Evolutionary conservation across 129 eudicot species (phyloP).

Genomic region (Flaveria bidentis): DNA sequence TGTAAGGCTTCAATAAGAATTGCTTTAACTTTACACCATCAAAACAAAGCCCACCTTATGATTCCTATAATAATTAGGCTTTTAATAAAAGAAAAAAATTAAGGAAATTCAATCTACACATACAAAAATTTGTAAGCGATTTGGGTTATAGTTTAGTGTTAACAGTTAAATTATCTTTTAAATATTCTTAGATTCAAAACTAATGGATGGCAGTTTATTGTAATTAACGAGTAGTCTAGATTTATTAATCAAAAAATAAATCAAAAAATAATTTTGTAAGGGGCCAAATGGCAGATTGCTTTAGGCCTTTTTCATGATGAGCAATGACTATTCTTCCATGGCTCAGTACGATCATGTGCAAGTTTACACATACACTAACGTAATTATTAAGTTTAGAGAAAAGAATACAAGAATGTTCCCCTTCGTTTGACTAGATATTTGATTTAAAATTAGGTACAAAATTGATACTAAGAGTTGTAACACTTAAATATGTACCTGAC

Average conservation of each 20-base stretch:
- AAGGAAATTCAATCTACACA: neutral
- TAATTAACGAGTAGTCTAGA: no score
- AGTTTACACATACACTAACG: neutral
- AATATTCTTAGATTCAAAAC: no score
- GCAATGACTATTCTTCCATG: neutral
- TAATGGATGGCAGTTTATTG: no score
- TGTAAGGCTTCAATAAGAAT: neutral
- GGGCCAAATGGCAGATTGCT: constrained; percentile 23
- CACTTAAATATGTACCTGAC: no score
- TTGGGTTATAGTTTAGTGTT: no score
- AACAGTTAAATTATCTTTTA: no score
- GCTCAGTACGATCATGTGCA: neutral
- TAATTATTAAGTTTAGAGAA: neutral
- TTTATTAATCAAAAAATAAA: no score
- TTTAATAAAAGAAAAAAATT: constrained; percentile 1
- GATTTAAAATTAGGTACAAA: neutral
- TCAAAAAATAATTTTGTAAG: neutral
- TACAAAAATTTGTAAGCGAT: neutral
- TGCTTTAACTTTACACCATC: constrained; percentile 20
- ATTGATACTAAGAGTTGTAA: no score
- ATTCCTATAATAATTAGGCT: constrained; percentile 22
- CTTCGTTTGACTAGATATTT: neutral
- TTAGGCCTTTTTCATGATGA: constrained; percentile 16
- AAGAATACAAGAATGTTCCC: neutral
- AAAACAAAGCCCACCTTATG: constrained; percentile 7